Percentiles rank a stretch among this genome's conserved stretches.
phyloP scores from a whole-genome alignment of 805 yeast species.

The Cyberlindnera mrakii region DNA sequence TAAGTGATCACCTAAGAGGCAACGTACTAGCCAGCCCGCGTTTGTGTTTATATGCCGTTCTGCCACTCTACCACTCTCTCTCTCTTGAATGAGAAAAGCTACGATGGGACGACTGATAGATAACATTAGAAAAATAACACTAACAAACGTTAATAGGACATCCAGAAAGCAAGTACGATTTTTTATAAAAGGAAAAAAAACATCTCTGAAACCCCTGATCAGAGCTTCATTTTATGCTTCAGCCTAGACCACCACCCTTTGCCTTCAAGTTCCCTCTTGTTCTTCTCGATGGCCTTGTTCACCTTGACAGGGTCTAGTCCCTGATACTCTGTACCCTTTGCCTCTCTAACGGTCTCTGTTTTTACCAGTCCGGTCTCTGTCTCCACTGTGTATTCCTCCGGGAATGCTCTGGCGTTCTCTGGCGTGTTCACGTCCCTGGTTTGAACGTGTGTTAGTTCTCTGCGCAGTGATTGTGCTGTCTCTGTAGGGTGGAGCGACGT shows the following conservation, averaged over 20 bases:
- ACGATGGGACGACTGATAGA: too few relatives aligned
- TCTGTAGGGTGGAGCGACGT: slow-evolving; percentile 5
- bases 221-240: slow-evolving; percentile 7
- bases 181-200: too few relatives aligned
- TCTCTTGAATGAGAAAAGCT: too few relatives aligned
- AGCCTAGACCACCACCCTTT: slow-evolving; percentile 21
- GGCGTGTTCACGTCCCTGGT: slow-evolving; percentile 9
- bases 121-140: too few relatives aligned
- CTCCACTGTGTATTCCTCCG: slow-evolving; percentile 63
- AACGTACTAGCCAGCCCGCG: too few relatives aligned
- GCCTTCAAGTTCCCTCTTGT: slow-evolving; percentile 24
- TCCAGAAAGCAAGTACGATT: neutral
- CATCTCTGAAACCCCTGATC: neutral
- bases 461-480: slow-evolving; percentile 1
- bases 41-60: too few relatives aligned
- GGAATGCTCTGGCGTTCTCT: slow-evolving; percentile 34
- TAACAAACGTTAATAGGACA: too few relatives aligned
- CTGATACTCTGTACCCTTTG: neutral
- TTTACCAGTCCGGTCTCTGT: slow-evolving; percentile 63
- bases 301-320: slow-evolving; percentile 21
- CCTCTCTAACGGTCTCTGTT: slow-evolving; percentile 33
- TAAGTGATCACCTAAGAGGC: too few relatives aligned
- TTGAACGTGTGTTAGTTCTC: slow-evolving; percentile 5
- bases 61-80: too few relatives aligned
- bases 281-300: slow-evolving; percentile 26